These are phyloP conservation scores for Paracoccidioides lutzii DNA, from an alignment of 2,329 filamentous ascomycete genomes.

Conservation along the genomic window DNA sequence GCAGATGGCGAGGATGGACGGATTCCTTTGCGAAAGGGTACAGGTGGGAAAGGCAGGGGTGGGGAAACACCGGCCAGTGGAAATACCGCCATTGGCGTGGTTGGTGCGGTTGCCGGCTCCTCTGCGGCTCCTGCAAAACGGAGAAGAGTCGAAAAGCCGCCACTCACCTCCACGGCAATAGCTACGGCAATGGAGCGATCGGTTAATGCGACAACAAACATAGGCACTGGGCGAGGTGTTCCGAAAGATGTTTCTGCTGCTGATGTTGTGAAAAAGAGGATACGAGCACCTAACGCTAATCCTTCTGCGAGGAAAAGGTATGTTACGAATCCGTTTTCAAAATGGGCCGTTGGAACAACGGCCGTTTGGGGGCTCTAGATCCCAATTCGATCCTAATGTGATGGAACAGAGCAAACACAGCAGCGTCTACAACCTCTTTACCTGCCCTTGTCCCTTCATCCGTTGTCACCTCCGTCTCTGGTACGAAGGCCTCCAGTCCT, in stretches of 20 bases:
- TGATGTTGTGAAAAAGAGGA: conserved; percentile 56
- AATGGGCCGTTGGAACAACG: neutral
- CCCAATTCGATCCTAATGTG: conserved; percentile 5
- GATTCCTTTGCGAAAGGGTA: conserved; percentile 38
- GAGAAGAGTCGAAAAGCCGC: conserved; percentile 61
- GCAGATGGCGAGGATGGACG: conserved; percentile 63
- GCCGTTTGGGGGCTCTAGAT: neutral
- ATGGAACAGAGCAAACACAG: conserved; percentile 32
- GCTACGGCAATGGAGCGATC: conserved; percentile 29
- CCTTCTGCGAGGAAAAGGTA: conserved; percentile 60
- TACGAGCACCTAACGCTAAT: conserved; percentile 58
- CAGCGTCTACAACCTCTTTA: conserved; percentile 44
- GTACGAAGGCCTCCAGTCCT: conserved; percentile 50
- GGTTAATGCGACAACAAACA: conserved; percentile 23
- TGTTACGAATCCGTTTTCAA: conserved; percentile 17
- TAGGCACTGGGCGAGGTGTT: conserved; percentile 22
- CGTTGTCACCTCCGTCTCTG: conserved; percentile 50
- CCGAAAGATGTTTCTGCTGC: conserved; percentile 55
- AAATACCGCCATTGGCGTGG: neutral
- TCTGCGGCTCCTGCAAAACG: conserved; percentile 50
- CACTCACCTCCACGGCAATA: conserved; percentile 23
- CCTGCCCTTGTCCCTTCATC: conserved; percentile 65
- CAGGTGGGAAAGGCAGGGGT: conserved; percentile 7
- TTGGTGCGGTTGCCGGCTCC: conserved; percentile 2
- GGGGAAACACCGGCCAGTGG: conserved; percentile 4